These are phyloP conservation scores for Vairimorpha apis DNA, from an alignment of 371 early-diverging fungal genomes.

Conservation along the genomic window DNA sequence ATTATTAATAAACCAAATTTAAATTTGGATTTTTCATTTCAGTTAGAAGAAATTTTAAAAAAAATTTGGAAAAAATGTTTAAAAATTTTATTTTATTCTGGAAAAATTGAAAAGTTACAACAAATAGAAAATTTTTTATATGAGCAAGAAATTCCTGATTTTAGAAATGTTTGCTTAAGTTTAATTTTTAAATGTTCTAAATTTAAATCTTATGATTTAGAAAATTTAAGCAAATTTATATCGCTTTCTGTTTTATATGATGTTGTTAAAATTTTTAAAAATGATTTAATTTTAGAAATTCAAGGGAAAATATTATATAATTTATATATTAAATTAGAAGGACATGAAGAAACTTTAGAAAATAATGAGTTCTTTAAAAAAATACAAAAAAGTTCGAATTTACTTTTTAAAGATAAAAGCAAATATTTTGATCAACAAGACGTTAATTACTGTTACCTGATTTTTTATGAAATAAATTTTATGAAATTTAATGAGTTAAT, in stretches of 20 bases:
- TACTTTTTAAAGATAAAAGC: background rate
- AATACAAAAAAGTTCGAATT: background rate
- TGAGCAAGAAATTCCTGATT: slow-evolving; percentile 41
- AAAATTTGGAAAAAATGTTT: slow-evolving; percentile 40
- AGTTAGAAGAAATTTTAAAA: slow-evolving; percentile 33
- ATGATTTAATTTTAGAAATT: slow-evolving; percentile 32
- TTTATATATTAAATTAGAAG: slow-evolving; percentile 13
- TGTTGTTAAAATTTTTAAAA: slow-evolving; percentile 39
- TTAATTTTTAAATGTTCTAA: background rate
- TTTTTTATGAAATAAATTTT: slow-evolving; percentile 49
- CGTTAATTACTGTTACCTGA: slow-evolving; percentile 19
- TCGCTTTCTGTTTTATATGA: slow-evolving; percentile 40
- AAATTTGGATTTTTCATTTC: slow-evolving; percentile 18
- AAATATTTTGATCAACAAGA: background rate
- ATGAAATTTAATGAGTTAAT: slow-evolving; percentile 12
- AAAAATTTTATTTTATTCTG: slow-evolving; percentile 39
- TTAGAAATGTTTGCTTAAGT: slow-evolving; percentile 44
- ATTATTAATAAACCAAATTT: slow-evolving; percentile 10
- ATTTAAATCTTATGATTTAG: slow-evolving; percentile 51
- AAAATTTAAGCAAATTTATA: slow-evolving; percentile 26
- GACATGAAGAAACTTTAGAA: background rate
- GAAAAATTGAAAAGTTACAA: slow-evolving; percentile 21
- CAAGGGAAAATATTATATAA: slow-evolving; percentile 35
- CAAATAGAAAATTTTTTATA: slow-evolving; percentile 24
- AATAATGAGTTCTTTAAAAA: background rate